phyloP scores from a whole-genome alignment of 805 yeast species.

The Yamadazyma philogaea region DNA sequence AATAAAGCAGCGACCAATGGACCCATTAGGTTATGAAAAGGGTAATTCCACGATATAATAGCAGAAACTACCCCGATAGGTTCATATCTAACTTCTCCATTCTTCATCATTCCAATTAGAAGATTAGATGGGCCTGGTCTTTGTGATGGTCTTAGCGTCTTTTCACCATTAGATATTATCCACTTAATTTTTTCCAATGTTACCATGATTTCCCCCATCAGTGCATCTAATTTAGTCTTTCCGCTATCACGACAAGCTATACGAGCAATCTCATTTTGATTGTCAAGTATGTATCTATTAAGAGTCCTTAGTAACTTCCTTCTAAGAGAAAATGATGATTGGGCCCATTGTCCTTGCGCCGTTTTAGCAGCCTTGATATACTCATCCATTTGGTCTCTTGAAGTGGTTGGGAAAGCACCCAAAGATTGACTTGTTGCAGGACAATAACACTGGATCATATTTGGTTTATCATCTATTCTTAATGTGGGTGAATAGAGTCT shows the following conservation, averaged over 20 bases:
- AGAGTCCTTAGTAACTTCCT: conserved; percentile 69
- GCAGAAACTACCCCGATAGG: conserved; percentile 90
- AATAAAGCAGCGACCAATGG: conserved; percentile 87
- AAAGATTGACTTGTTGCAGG: conserved; percentile 94
- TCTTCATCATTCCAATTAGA: conserved; percentile 77
- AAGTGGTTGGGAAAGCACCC: conserved; percentile 65
- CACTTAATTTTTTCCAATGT: conserved; percentile 91
- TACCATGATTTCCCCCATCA: conserved; percentile 94
- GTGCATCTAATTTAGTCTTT: conserved; percentile 91
- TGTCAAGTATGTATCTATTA: conserved; percentile 64
- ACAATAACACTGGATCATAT: conserved; percentile 76
- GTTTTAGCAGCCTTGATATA: conserved; percentile 49
- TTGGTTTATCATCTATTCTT: conserved; percentile 58
- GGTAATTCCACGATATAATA: conserved; percentile 95
- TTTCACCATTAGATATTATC: conserved; percentile 82
- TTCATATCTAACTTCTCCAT: conserved; percentile 90
- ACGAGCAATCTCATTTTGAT: conserved; percentile 84
- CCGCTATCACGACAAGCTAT: conserved; percentile 97
- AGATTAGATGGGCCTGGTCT: conserved; percentile 87
- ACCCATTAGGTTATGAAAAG: conserved; percentile 90
- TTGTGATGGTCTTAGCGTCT: conserved; percentile 60
- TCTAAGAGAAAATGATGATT: conserved; percentile 61
- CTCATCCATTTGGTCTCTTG: conserved; percentile 67
- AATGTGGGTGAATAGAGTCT: conserved; percentile 62
- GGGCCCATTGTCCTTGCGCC: conserved; percentile 54